Percentiles rank a stretch among this genome's conserved stretches.
These are phyloP conservation scores for Penicillium hesseltinei DNA, from an alignment of 2,329 filamentous ascomycete species.

Conservation along the genomic window DNA sequence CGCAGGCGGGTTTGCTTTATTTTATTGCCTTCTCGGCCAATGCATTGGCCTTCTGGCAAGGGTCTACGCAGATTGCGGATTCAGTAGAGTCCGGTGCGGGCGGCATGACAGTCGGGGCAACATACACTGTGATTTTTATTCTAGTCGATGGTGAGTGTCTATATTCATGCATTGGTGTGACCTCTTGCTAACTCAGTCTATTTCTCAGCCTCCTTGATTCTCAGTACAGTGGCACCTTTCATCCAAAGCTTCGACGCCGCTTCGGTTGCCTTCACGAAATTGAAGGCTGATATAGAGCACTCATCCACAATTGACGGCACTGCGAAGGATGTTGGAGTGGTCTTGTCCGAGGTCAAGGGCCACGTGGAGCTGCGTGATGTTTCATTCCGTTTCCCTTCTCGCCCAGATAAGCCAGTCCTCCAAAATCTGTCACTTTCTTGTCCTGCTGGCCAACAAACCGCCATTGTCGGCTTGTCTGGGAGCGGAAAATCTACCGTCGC, in stretches of 20 bases:
- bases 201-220: conserved; percentile 30
- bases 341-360: conserved; percentile 21
- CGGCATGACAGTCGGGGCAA: conserved; percentile 30
- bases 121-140: conserved; percentile 38
- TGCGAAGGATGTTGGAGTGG: conserved; percentile 9
- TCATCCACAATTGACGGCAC: conserved; percentile 46
- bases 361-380: conserved; percentile 33
- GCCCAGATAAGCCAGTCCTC: conserved; percentile 20
- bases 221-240: conserved; percentile 38
- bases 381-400: conserved; percentile 28
- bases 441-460: conserved; percentile 49
- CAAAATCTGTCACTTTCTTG: conserved; percentile 7
- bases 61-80: conserved; percentile 54
- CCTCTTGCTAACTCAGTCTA: not conserved
- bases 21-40: conserved; percentile 67
- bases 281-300: conserved; percentile 58
- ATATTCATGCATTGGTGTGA: not conserved
- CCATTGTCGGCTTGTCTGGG: conserved; percentile 54
- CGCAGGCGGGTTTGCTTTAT: conserved; percentile 46
- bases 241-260: conserved; percentile 49
- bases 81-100: conserved; percentile 12
- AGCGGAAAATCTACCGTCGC: conserved; percentile 66
- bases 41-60: conserved; percentile 66
- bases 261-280: conserved; percentile 54
- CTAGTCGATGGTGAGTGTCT: conserved; percentile 31